Percentiles rank a stretch among this genome's conserved stretches.
These are phyloP conservation scores for Calonectria crousiana DNA, from an alignment of 2,329 filamentous ascomycete genomes.

Conservation along the genomic window DNA sequence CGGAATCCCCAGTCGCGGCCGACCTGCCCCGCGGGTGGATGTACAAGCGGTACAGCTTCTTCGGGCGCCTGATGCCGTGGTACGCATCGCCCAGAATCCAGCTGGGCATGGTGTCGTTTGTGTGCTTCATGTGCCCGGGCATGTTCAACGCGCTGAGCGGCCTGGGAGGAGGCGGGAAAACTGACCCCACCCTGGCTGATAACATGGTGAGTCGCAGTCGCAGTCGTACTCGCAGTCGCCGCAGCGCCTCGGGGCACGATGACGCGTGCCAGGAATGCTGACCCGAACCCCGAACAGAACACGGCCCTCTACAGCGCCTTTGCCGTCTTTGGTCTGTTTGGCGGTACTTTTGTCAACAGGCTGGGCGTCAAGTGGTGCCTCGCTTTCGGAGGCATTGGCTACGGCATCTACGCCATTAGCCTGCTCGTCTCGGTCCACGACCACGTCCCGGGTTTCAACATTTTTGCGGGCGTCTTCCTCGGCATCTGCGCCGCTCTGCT, in stretches of 20 bases:
- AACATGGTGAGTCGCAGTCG: constrained; percentile 44
- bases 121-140: constrained; percentile 74
- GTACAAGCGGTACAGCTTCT: constrained; percentile 34
- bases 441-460: constrained; percentile 51
- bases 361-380: constrained; percentile 18
- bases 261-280: background rate
- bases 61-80: constrained; percentile 55
- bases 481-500: constrained; percentile 83
- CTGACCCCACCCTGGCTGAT: constrained; percentile 61
- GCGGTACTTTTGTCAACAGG: constrained; percentile 76
- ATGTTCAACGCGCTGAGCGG: constrained; percentile 79
- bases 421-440: constrained; percentile 79
- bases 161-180: constrained; percentile 69
- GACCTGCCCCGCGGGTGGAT: constrained; percentile 40
- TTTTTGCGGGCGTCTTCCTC: constrained; percentile 83
- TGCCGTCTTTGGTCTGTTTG: constrained; percentile 73
- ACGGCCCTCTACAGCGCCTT: constrained; percentile 79
- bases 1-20: constrained; percentile 8
- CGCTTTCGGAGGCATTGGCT: constrained; percentile 51
- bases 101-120: constrained; percentile 72
- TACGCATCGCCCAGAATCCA: constrained; percentile 81
- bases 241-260: background rate
- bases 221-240: background rate
- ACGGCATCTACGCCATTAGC: constrained; percentile 75
- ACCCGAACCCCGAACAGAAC: constrained; percentile 52